Evolutionary conservation across 106 monocot species (phyloP).

Genomic region (Dioscorea dumetorum): DNA sequence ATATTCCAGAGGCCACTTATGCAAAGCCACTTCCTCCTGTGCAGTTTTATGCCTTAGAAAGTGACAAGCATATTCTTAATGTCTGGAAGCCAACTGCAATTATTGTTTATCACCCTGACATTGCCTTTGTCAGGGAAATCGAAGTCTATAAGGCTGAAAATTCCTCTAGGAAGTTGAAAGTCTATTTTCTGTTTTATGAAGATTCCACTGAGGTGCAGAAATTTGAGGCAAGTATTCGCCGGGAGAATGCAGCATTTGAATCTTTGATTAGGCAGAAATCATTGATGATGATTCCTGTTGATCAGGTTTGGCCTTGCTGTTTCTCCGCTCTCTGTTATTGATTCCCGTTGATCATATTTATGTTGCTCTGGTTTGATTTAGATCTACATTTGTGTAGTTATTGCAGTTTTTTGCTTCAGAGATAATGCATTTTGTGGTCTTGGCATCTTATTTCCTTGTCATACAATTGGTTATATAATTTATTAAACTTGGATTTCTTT

Average conservation of each 20-base stretch:
- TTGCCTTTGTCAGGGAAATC: constrained; percentile 90
- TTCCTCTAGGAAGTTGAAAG: constrained; percentile 64
- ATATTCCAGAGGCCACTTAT: constrained; percentile 9
- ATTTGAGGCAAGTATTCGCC: constrained; percentile 84
- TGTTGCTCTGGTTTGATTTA: no score
- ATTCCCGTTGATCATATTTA: no score
- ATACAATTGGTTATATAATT: no score
- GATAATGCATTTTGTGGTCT: no score
- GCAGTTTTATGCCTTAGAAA: constrained; percentile 91
- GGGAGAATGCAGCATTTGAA: constrained; percentile 94
- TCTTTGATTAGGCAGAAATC: constrained; percentile 98
- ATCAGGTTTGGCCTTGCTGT: constrained; percentile 51
- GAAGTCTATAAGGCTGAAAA: constrained; percentile 96
- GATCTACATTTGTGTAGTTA: no score
- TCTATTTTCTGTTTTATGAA: constrained; percentile 96
- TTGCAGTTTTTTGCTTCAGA: no score
- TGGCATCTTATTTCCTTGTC: no score
- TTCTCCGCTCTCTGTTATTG: no score
- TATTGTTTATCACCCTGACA: constrained; percentile 91
- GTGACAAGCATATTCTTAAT: constrained; percentile 57
- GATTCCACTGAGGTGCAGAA: constrained; percentile 91
- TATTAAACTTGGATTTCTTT: neutral
- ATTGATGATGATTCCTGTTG: constrained; percentile 92
- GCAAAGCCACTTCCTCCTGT: constrained; percentile 65
- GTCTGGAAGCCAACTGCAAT: constrained; percentile 74